Conservation (phyloP, 1,139 yeast species). For the Citeromyces hawaiiensis region DNA sequence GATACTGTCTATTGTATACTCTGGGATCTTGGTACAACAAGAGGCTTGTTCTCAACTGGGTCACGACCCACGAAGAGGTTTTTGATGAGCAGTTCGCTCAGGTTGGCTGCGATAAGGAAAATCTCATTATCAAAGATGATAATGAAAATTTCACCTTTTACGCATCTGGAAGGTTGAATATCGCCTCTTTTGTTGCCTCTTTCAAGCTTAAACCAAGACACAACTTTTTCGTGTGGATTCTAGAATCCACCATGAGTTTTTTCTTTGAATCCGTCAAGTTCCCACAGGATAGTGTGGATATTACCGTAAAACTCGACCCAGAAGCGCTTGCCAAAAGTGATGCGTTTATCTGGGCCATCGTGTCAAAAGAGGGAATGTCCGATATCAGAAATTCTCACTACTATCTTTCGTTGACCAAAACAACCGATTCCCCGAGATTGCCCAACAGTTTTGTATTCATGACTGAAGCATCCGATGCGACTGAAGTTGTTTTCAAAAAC, state of each 20-base stretch:
- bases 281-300: slow-evolving; percentile 49
- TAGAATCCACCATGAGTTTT: slow-evolving; percentile 44
- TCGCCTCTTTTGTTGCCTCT: slow-evolving; percentile 47
- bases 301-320: slow-evolving; percentile 47
- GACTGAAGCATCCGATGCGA: slow-evolving; percentile 80
- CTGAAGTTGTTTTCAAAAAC: slow-evolving; percentile 44
- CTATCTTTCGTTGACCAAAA: slow-evolving; percentile 73
- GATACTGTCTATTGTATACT: slow-evolving; percentile 31
- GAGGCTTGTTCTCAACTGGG: slow-evolving; percentile 35
- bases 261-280: slow-evolving; percentile 33
- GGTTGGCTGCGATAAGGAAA: slow-evolving; percentile 50
- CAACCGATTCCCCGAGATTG: slow-evolving; percentile 50
- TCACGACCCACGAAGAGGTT: slow-evolving; percentile 28
- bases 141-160: slow-evolving; percentile 62
- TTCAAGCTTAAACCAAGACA: slow-evolving; percentile 70
- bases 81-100: slow-evolving; percentile 62
- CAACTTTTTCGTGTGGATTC: slow-evolving; percentile 50
- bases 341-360: slow-evolving; percentile 72
- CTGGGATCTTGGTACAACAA: slow-evolving; percentile 51
- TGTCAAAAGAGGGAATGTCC: slow-evolving; percentile 77
- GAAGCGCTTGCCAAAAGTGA: slow-evolving; percentile 34
- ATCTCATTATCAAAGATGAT: slow-evolving; percentile 50
- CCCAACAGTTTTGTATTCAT: slow-evolving; percentile 74
- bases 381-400: slow-evolving; percentile 63
- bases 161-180: slow-evolving; percentile 80